Evolutionary conservation across 164 flowering plant species (phyloP).

Genomic region (Vitis rotundifolia): DNA sequence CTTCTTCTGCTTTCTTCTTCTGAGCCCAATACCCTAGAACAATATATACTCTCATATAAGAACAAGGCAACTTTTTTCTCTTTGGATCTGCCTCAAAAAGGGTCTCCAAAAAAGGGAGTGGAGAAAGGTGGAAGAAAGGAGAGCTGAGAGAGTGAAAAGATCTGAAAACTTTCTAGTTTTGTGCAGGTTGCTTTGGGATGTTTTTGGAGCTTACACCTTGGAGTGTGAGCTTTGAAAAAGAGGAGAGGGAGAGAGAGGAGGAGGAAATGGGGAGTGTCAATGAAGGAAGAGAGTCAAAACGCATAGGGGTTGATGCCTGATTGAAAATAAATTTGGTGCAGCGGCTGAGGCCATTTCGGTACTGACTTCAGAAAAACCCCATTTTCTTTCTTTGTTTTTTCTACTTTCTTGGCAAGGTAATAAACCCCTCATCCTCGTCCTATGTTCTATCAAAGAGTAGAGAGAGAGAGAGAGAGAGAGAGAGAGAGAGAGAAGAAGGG

Average conservation of each 20-base stretch:
- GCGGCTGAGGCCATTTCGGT: conserved; percentile 8
- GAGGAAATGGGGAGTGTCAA: too few species aligned
- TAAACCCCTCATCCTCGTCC: too few species aligned
- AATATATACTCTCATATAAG: too few species aligned
- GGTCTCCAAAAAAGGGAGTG: not conserved
- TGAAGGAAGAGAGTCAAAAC: conserved; percentile 12
- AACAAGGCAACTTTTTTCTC: not conserved
- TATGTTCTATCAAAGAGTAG: too few species aligned
- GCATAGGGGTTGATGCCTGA: conserved; percentile 26
- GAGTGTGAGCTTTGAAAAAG: conserved; percentile 21
- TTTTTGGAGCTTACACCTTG: conserved; percentile 6
- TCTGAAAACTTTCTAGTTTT: not conserved
- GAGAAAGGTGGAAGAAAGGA: not conserved
- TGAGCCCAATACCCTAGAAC: not conserved
- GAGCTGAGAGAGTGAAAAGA: not conserved
- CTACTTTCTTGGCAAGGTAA: too few species aligned
- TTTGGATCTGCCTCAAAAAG: not conserved
- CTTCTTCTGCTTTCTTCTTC: too few species aligned
- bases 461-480: conserved; percentile 8
- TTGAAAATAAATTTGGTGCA: conserved; percentile 14
- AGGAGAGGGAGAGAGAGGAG: conserved; percentile 4
- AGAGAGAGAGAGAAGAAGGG: conserved; percentile 1
- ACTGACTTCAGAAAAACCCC: conserved; percentile 15
- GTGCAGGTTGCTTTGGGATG: not conserved
- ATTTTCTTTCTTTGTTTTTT: not conserved